phyloP scores from a whole-genome alignment of 345 rosid genomes.

The Euphorbia tirucalli region DNA sequence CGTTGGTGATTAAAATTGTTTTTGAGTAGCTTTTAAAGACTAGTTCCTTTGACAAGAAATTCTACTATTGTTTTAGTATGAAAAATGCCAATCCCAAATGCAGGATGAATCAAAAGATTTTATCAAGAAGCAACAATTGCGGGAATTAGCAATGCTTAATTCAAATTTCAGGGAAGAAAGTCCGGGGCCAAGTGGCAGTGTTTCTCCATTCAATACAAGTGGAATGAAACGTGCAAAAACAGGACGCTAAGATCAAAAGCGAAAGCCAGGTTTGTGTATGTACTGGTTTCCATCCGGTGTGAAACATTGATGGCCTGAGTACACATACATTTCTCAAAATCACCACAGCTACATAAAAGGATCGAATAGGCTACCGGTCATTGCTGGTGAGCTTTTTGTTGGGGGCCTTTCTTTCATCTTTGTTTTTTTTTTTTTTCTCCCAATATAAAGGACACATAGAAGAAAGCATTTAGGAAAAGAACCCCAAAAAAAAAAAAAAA shows the following conservation, averaged over 20 bases:
- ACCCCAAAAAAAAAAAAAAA: slow-evolving; percentile 19
- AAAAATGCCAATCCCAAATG: slow-evolving; percentile 9
- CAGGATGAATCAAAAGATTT: slow-evolving; percentile 97
- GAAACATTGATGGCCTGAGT: slow-evolving; percentile 28
- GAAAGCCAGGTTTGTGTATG: slow-evolving; percentile 10
- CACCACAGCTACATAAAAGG: slow-evolving; percentile 33
- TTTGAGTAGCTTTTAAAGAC: too few relatives aligned
- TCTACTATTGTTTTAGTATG: neutral
- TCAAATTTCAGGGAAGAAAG: slow-evolving; percentile 94
- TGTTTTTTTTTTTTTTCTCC: slow-evolving; percentile 25
- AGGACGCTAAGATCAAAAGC: slow-evolving; percentile 51
- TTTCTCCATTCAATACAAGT: slow-evolving; percentile 92
- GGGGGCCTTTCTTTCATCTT: slow-evolving; percentile 27
- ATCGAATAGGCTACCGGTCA: slow-evolving; percentile 50
- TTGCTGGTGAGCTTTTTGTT: slow-evolving; percentile 45
- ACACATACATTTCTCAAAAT: slow-evolving; percentile 31
- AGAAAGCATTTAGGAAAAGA: slow-evolving; percentile 20
- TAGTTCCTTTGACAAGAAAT: too few relatives aligned
- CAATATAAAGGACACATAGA: slow-evolving; percentile 16
- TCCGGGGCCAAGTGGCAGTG: slow-evolving; percentile 92
- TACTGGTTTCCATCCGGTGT: slow-evolving; percentile 25
- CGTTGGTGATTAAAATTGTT: neutral
- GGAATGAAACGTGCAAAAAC: slow-evolving; percentile 98
- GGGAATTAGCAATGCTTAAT: slow-evolving; percentile 85
- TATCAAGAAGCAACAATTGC: slow-evolving; percentile 93